A percentile compares a stretch with the other conserved stretches of the same genome.
phyloP scores from a whole-genome alignment of 2,329 filamentous ascomycete species.

The Cryphonectria radicalis region DNA sequence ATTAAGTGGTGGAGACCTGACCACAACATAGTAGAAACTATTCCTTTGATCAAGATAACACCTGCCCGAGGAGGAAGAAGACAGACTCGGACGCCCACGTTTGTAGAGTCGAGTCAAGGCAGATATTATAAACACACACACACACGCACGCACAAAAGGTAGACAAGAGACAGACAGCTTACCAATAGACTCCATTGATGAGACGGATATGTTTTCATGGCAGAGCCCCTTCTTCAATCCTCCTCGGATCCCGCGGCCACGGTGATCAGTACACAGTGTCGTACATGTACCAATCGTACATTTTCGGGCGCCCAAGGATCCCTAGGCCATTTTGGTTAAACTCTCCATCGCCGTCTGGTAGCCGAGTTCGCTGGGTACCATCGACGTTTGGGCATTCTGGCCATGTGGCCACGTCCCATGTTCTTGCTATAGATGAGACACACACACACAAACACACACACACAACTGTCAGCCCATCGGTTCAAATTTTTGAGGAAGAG shows the following conservation, averaged over 20 bases:
- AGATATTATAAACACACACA: neutral
- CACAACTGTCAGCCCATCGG: neutral
- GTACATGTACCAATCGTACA: neutral
- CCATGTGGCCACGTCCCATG: constrained; percentile 9
- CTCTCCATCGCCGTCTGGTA: neutral
- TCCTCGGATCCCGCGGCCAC: neutral
- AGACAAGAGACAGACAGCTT: neutral
- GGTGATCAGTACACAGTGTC: neutral
- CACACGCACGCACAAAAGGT: neutral
- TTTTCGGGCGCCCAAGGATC: neutral
- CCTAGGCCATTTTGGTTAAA: neutral
- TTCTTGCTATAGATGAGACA: neutral
- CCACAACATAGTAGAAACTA: neutral
- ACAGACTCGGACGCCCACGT: neutral
- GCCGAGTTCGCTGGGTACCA: constrained; percentile 4
- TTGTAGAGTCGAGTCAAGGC: neutral
- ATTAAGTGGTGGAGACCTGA: constrained; percentile 31
- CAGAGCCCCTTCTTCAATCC: neutral
- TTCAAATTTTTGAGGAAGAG: neutral
- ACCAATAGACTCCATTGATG: neutral
- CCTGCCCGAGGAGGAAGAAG: neutral
- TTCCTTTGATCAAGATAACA: neutral
- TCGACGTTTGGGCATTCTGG: neutral
- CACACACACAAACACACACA: too few species aligned
- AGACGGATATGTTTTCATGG: neutral